Conservation (phyloP, 2,329 filamentous ascomycete genomes). For the Colletotrichum truncatum region DNA sequence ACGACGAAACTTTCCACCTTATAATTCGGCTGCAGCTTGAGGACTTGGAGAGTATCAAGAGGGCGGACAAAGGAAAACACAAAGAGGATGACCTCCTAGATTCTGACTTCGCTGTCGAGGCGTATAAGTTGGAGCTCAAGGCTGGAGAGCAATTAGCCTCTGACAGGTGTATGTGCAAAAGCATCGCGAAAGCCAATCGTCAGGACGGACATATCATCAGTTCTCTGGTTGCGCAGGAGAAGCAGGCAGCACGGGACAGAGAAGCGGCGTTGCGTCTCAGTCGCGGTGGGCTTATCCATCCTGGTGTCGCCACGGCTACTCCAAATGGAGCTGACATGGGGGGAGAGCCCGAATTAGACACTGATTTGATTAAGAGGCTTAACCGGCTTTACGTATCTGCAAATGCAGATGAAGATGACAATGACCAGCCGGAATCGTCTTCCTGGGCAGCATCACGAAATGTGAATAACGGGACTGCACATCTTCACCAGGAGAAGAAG, state of each 20-base stretch:
- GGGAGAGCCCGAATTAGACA: background rate
- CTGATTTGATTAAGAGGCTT: background rate
- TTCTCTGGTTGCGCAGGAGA: background rate
- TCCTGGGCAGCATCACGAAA: constrained; percentile 4
- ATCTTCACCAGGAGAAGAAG: background rate
- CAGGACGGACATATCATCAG: constrained; percentile 28
- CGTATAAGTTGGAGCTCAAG: constrained; percentile 29
- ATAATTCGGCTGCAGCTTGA: constrained; percentile 33
- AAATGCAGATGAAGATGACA: background rate
- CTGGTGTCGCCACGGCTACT: background rate
- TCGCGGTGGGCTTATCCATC: background rate
- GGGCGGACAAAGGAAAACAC: constrained; percentile 23
- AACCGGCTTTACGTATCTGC: background rate
- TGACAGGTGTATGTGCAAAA: constrained; percentile 31
- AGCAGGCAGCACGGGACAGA: background rate
- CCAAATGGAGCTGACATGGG: background rate
- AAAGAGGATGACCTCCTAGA: constrained; percentile 21
- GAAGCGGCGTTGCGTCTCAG: background rate
- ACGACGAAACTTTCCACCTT: constrained; percentile 29
- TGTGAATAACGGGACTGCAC: too few species aligned
- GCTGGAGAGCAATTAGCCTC: background rate
- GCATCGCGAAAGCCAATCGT: constrained; percentile 34
- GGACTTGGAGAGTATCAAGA: constrained; percentile 17
- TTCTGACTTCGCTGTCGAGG: constrained; percentile 17
- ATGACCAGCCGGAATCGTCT: background rate